phyloP scores from a whole-genome alignment of 1,284 basidiomycete species.

The Pyrrhoderma lamaoense region DNA sequence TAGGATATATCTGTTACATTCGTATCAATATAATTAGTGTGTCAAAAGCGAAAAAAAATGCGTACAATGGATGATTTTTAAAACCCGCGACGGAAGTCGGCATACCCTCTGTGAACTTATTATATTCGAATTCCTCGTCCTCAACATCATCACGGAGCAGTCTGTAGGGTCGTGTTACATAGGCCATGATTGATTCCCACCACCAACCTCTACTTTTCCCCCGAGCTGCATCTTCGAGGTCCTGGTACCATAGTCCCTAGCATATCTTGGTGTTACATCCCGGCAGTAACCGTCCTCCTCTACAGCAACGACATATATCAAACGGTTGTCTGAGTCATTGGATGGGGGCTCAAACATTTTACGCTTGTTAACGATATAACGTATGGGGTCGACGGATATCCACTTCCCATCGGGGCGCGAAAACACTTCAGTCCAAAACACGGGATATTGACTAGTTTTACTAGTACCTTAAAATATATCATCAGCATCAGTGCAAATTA shows the following conservation, averaged over 20 bases:
- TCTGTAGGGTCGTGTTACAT: conserved; percentile 68
- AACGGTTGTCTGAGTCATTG: conserved; percentile 62
- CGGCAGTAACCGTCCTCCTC: conserved; percentile 84
- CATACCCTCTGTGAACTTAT: conserved; percentile 88
- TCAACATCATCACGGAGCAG: conserved; percentile 90
- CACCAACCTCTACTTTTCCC: conserved; percentile 68
- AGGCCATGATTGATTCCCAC: conserved; percentile 71
- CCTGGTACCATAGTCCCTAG: conserved; percentile 77
- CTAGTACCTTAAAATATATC: too few species aligned
- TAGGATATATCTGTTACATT: conserved; percentile 67
- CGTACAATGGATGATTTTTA: conserved; percentile 91
- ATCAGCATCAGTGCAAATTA: too few species aligned
- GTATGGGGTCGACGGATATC: conserved; percentile 89
- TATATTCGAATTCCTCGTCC: conserved; percentile 83
- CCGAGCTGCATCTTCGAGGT: conserved; percentile 79
- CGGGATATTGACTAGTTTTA: conserved; percentile 38
- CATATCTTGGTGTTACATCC: conserved; percentile 73
- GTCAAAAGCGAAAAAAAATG: conserved; percentile 14
- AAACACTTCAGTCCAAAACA: conserved; percentile 98
- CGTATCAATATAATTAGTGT: conserved; percentile 11
- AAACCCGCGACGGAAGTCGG: conserved; percentile 86
- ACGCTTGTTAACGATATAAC: conserved; percentile 73
- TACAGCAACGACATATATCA: conserved; percentile 90
- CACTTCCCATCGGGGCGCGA: conserved; percentile 87
- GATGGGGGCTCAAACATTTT: conserved; percentile 76